Evolutionary conservation across 805 yeast species (phyloP).

Genomic region (Saccharomyces mikatae): DNA sequence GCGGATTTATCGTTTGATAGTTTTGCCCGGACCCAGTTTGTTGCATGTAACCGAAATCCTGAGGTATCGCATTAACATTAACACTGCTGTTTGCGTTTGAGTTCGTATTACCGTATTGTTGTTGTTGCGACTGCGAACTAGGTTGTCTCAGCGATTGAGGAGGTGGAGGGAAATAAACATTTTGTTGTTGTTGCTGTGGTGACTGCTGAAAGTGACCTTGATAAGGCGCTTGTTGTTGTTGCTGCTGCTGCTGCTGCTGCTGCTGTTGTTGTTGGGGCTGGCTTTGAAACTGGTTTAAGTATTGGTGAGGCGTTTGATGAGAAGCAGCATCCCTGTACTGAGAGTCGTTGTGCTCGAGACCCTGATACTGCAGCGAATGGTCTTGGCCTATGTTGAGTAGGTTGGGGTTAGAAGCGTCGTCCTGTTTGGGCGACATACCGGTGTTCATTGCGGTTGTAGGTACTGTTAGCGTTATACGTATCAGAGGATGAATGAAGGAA

Average conservation of each 20-base stretch:
- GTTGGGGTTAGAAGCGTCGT: slow-evolving; percentile 9
- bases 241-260: slow-evolving; percentile 11
- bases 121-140: slow-evolving; percentile 3
- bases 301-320: slow-evolving; percentile 7
- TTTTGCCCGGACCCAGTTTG: slow-evolving; percentile 5
- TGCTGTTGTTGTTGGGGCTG: slow-evolving; percentile 12
- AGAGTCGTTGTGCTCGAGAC: slow-evolving; percentile 13
- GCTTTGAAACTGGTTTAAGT: slow-evolving; percentile 12
- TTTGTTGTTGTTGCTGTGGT: slow-evolving; percentile 7
- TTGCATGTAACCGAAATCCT: slow-evolving; percentile 15
- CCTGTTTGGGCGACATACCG: slow-evolving; percentile 17
- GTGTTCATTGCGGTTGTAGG: slow-evolving; percentile 11
- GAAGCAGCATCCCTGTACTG: slow-evolving; percentile 8
- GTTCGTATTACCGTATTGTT: slow-evolving; percentile 6
- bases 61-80: slow-evolving; percentile 9
- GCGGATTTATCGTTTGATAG: slow-evolving; percentile 17
- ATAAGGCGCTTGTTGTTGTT: slow-evolving; percentile 7
- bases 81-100: slow-evolving; percentile 6
- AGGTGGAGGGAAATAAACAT: neutral
- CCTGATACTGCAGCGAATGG: slow-evolving; percentile 20
- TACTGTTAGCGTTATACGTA: slow-evolving; percentile 4
- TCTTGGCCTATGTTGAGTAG: slow-evolving; percentile 14
- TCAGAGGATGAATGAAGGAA: neutral
- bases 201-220: slow-evolving; percentile 6
- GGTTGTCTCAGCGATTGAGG: neutral